Conservation (phyloP, 192 early-diverging fungal genomes). For the Coemansia sp. region DNA sequence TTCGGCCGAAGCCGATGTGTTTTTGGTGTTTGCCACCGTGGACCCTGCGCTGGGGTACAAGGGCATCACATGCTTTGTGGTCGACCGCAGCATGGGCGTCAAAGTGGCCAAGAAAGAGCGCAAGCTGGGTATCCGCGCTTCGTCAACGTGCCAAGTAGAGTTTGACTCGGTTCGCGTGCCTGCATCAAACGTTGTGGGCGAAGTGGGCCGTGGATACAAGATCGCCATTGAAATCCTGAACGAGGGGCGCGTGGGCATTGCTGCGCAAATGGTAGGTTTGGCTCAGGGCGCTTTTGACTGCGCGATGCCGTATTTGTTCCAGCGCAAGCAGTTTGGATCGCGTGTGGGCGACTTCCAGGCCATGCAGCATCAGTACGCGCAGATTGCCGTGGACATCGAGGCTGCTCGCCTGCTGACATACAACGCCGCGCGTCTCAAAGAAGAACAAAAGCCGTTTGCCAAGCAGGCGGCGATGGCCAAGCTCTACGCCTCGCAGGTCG, state of each 20-base stretch:
- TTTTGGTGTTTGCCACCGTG: slow-evolving; percentile 98
- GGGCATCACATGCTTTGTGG: slow-evolving; percentile 96
- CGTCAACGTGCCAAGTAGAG: slow-evolving; percentile 89
- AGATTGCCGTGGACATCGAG: slow-evolving; percentile 91
- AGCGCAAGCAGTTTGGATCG: slow-evolving; percentile 91
- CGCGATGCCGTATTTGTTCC: slow-evolving; percentile 86
- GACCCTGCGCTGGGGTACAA: slow-evolving; percentile 91
- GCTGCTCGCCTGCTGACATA: slow-evolving; percentile 95
- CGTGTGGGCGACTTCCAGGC: slow-evolving; percentile 86
- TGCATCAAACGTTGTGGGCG: slow-evolving; percentile 81
- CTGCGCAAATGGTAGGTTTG: slow-evolving; percentile 95
- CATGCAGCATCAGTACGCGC: slow-evolving; percentile 77
- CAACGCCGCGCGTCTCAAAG: slow-evolving; percentile 94
- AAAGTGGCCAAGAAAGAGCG: slow-evolving; percentile 93
- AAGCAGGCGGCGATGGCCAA: slow-evolving; percentile 99
- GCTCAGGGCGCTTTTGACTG: slow-evolving; percentile 91
- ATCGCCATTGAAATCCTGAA: slow-evolving; percentile 97
- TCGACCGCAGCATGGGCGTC: slow-evolving; percentile 90
- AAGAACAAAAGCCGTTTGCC: slow-evolving; percentile 84
- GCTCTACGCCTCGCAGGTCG: slow-evolving; percentile 91
- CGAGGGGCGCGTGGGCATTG: slow-evolving; percentile 98
- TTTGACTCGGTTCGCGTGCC: slow-evolving; percentile 93
- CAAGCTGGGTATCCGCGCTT: slow-evolving; percentile 96
- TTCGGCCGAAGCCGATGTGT: slow-evolving; percentile 92
- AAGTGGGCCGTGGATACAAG: slow-evolving; percentile 97